Evolutionary conservation across 768 basidiomycete species (phyloP).

Genomic region (Suillus placidus): DNA sequence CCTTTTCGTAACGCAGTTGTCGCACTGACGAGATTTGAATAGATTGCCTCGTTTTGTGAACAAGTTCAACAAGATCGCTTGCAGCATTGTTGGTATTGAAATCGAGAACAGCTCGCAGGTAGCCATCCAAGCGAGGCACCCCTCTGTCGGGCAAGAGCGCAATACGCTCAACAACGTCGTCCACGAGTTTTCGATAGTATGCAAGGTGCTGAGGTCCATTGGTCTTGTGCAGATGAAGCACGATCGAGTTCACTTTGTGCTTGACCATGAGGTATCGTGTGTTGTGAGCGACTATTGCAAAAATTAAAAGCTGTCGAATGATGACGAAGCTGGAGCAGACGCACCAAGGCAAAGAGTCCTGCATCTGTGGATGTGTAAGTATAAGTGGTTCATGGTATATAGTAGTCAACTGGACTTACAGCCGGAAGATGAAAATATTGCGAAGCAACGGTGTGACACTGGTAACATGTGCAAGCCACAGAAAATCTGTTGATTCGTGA

Average conservation of each 20-base stretch:
- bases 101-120: slow-evolving; percentile 17
- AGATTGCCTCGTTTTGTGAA: slow-evolving; percentile 20
- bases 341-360: slow-evolving; percentile 50
- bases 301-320: neutral
- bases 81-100: slow-evolving; percentile 16
- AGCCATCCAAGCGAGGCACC: slow-evolving; percentile 2
- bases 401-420: slow-evolving; percentile 40
- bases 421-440: slow-evolving; percentile 45
- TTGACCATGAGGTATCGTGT: neutral
- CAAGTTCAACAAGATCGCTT: slow-evolving; percentile 26
- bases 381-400: neutral
- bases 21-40: slow-evolving; percentile 17
- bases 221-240: too few relatives aligned
- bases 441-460: slow-evolving; percentile 26
- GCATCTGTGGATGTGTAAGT: slow-evolving; percentile 40
- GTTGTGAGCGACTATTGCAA: neutral
- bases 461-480: slow-evolving; percentile 11
- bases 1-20: slow-evolving; percentile 31
- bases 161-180: neutral
- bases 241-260: neutral
- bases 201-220: neutral
- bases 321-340: slow-evolving; percentile 20
- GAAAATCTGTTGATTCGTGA: neutral
- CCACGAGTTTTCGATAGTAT: slow-evolving; percentile 3
- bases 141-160: neutral